Conservation (phyloP, 108 stramenopile genomes). For the Cyclotella choctawhatcheeana region DNA sequence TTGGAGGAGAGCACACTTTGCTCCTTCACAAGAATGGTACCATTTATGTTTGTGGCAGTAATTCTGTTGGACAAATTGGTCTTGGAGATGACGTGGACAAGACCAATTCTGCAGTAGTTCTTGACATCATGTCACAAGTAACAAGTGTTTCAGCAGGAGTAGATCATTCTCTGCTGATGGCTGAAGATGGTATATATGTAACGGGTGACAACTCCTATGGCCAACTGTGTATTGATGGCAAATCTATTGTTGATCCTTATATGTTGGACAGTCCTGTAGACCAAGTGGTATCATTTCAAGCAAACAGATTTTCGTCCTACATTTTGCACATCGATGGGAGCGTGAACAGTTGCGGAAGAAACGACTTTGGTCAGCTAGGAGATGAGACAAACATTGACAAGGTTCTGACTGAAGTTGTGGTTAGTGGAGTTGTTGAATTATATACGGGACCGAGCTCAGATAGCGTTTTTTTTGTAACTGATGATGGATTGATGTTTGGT, state of each 20-base stretch:
- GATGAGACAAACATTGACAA: slow-evolving; percentile 42
- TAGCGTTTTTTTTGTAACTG: slow-evolving; percentile 36
- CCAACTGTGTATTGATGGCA: slow-evolving; percentile 22
- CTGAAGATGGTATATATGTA: slow-evolving; percentile 29
- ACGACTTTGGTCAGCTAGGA: slow-evolving; percentile 45
- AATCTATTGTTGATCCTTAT: slow-evolving; percentile 10
- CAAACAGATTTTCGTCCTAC: slow-evolving; percentile 28
- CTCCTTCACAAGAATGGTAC: slow-evolving; percentile 30
- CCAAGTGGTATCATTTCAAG: slow-evolving; percentile 21
- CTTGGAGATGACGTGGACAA: slow-evolving; percentile 15
- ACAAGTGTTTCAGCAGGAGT: slow-evolving; percentile 26
- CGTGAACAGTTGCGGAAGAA: slow-evolving; percentile 52
- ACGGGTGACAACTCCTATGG: slow-evolving; percentile 35
- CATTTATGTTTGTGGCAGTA: slow-evolving; percentile 47
- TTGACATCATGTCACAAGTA: slow-evolving; percentile 8
- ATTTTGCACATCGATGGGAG: slow-evolving; percentile 47
- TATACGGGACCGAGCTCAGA: slow-evolving; percentile 33
- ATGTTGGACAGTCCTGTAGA: slow-evolving; percentile 10
- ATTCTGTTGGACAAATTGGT: slow-evolving; percentile 47
- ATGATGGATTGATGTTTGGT: slow-evolving; percentile 22
- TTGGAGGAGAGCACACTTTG: slow-evolving; percentile 53
- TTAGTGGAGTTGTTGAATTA: slow-evolving; percentile 28
- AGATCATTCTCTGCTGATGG: slow-evolving; percentile 24
- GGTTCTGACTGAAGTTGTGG: slow-evolving; percentile 15
- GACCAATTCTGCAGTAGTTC: background rate